Base-by-base conservation (phyloP, 768 basidiomycete species). In the Tylopilus plumbeoviolaceoides region DNA sequence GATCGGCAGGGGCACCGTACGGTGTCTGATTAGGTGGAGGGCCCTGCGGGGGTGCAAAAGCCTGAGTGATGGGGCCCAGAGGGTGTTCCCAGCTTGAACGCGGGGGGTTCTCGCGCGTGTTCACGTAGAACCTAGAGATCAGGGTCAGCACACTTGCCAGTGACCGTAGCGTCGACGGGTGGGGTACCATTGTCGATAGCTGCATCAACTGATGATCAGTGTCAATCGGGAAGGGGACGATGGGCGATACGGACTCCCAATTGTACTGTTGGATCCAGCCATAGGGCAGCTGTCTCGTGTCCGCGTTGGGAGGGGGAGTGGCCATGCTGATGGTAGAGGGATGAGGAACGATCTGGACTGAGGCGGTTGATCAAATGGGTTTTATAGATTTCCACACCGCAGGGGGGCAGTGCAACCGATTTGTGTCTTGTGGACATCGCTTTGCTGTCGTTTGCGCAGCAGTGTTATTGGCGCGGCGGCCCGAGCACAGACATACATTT, bases 251-350 rank as follows among this genome's bases (percentile, higher is more conserved):
- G 44, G 62, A 89, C 89, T 82, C 84, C 49, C 63, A 44, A 59
- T 91, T 87, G 60, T 74, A 90, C 59, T 87, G 84, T 17, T 77
- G 69, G 17, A 80, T 72, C 87, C 87, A 90, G 36, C 88, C 88
- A 1, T 70, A 70, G 10, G 87, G 87, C 1, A 89, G 75, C 5
- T 73, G 70, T 48, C 87, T 78, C 12, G 69, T 64, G 63, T 89
- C 87, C n/a, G 78, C 78, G 66, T 70, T 70, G 44, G 71, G 67
- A 41, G 80, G 74, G 51, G 78, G 76, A 51, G 73, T 68, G 48
- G 75, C 65, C 66, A 81, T 78, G 61, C 59, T 67, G 56, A 63
- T 51, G 45, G 58, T 57, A 23, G 18, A 42, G 45, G 47, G 21
- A 42, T 20, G 18, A 49, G 46, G 44, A 30, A 36, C n/a, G 18